Conservation (phyloP, 139 green algal genomes). For the Trebouxia sp. region DNA sequence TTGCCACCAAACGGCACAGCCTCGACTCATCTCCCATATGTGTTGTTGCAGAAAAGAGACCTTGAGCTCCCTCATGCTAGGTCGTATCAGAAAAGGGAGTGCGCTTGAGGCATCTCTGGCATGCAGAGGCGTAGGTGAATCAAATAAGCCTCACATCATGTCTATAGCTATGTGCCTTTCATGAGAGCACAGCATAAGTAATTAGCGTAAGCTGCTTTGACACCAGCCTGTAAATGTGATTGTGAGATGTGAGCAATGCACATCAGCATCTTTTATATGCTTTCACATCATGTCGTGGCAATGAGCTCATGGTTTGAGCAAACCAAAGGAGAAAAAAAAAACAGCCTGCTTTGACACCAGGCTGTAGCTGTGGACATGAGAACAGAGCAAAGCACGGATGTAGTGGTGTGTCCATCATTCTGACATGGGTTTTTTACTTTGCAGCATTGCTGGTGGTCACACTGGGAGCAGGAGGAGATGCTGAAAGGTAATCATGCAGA, state of each 20-base stretch:
- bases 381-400: no score
- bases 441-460: slow-evolving; percentile 61
- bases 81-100: slow-evolving; percentile 48
- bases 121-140: slow-evolving; percentile 53
- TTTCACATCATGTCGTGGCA: no score
- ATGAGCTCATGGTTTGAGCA: background rate
- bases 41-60: slow-evolving; percentile 54
- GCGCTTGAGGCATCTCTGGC: slow-evolving; percentile 53
- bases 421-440: background rate
- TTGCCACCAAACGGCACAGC: no score
- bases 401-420: no score
- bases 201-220: background rate
- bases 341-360: background rate
- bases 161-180: background rate
- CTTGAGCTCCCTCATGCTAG: slow-evolving; percentile 53
- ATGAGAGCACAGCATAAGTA: background rate
- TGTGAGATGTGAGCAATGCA: no score
- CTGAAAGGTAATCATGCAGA: slow-evolving; percentile 31
- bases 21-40: no score
- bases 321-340: background rate
- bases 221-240: background rate
- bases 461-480: slow-evolving; percentile 45
- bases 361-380: background rate
- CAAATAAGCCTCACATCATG: background rate
- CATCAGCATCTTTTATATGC: no score